Base-by-base conservation (phyloP, 1,284 basidiomycete species). In the Ustilago curta region DNA sequence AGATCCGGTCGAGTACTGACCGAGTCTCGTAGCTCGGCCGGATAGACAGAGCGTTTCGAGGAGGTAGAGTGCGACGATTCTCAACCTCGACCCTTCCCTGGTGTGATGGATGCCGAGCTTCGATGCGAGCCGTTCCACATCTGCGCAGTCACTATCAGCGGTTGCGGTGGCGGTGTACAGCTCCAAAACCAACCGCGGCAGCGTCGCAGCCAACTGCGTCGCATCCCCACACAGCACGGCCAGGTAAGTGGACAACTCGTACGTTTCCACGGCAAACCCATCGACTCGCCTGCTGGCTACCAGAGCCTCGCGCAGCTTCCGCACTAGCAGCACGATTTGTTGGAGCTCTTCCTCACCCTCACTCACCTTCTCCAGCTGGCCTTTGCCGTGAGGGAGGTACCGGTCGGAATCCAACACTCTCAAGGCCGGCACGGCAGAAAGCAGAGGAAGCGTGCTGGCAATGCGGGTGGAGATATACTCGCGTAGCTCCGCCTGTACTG, bases 271-370 rank as follows among this genome's bases (percentile, higher is more conserved):
- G 4, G 64, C 59, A 50, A 76, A 76, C 6, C 19, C 43, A n/a
- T 76, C 73, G 2, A 54, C 16, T 8, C 64, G 42, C n/a, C 49
- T 39, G 19, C 68, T 59, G 21, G 75, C 64, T 0, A 74, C 64
- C 2, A 70, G 35, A 1, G 67, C 75, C n/a, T 77, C 75, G 1
- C 75, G 19, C 2, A 77, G 53, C 48, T 77, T 77, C 4, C 75
- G 53, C 7, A 62, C 61, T 11, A 65, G 50, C 31, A 77, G 50
- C 16, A 71, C 9, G 11, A 74, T 49, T n/a, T 77, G 67, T 8
- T 62, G 53, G 14, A 74, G 25, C 39, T 70, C 67, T 3, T 75
- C 72, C 8, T 58, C 61, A 3, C 51, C 63, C 23, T 16, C 39
- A 2, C 62, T 32, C 21, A 48, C 32, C 19, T 8, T 29, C n/a